phyloP scores from a whole-genome alignment of 2,329 filamentous ascomycete genomes.

The Apiospora hydei region DNA sequence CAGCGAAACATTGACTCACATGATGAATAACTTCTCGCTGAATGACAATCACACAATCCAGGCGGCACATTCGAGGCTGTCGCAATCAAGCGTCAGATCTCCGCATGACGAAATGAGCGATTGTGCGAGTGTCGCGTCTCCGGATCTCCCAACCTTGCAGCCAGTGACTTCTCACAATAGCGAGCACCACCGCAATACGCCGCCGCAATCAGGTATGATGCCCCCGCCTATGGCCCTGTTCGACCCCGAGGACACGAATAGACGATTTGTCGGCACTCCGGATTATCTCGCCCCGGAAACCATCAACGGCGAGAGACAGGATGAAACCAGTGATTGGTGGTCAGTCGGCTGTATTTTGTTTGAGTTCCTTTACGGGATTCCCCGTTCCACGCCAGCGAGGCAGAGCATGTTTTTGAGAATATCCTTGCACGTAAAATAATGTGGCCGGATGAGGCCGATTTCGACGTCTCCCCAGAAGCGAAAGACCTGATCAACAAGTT shows the following conservation, averaged over 20 bases:
- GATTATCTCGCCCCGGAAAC: constrained; percentile 98
- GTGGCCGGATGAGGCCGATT: constrained; percentile 86
- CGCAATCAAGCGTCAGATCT: constrained; percentile 58
- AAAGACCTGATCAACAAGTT: constrained; percentile 95
- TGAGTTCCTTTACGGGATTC: constrained; percentile 91
- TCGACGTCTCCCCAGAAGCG: constrained; percentile 82
- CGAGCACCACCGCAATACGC: constrained; percentile 64
- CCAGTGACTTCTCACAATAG: constrained; percentile 52
- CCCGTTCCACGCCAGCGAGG: constrained; percentile 92
- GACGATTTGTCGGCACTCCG: constrained; percentile 94
- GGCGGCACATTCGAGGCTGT: constrained; percentile 23
- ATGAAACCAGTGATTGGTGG: constrained; percentile 99
- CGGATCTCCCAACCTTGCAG: constrained; percentile 76
- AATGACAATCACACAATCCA: constrained; percentile 61
- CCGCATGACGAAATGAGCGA: constrained; percentile 79
- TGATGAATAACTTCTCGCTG: constrained; percentile 82
- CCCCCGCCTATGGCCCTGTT: constrained; percentile 93
- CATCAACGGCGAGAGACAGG: constrained; percentile 92
- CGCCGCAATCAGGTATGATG: constrained; percentile 75
- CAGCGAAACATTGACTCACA: constrained; percentile 82
- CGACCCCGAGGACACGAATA: constrained; percentile 90
- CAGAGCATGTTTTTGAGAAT: constrained; percentile 96
- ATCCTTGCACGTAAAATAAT: constrained; percentile 89
- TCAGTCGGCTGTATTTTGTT: constrained; percentile 98
- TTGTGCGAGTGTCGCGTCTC: constrained; percentile 75